Evolutionary conservation across 2,329 filamentous ascomycete species (phyloP).

Genomic region (Cytospora piceae): DNA sequence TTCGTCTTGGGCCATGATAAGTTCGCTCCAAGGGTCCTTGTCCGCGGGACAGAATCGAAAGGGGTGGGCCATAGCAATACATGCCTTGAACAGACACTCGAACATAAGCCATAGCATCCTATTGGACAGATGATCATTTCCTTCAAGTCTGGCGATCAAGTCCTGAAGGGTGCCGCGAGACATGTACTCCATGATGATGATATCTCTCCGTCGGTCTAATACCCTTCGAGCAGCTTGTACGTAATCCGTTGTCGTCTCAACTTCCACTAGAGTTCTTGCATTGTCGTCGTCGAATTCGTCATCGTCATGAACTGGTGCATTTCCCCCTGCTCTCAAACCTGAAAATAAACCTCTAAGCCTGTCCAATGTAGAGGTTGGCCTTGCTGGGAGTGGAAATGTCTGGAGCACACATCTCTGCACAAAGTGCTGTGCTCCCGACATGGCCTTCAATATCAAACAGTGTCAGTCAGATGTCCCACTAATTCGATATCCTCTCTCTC

Average conservation of each 20-base stretch:
- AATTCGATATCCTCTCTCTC: too few species aligned
- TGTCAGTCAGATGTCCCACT: not conserved
- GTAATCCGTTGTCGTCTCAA: not conserved
- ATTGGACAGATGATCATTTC: not conserved
- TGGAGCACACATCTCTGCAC: not conserved
- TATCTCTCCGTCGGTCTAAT: not conserved
- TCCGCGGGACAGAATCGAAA: not conserved
- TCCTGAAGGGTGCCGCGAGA: not conserved
- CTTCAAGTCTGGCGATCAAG: not conserved
- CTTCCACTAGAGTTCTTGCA: not conserved
- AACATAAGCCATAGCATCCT: constrained; percentile 14
- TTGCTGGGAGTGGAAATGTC: not conserved
- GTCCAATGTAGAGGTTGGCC: not conserved
- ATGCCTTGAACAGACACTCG: constrained; percentile 15
- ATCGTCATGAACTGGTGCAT: too few species aligned
- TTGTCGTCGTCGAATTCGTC: too few species aligned
- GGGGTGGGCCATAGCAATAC: constrained; percentile 5
- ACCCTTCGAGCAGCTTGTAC: not conserved
- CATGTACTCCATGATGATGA: constrained; percentile 13
- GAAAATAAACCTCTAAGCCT: not conserved
- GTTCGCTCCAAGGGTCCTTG: not conserved
- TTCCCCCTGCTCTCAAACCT: not conserved
- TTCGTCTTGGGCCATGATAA: not conserved
- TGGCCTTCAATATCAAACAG: not conserved
- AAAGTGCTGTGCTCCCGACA: not conserved